Conservation (phyloP, 768 basidiomycete genomes). For the Peribolospora kevripleyi region DNA sequence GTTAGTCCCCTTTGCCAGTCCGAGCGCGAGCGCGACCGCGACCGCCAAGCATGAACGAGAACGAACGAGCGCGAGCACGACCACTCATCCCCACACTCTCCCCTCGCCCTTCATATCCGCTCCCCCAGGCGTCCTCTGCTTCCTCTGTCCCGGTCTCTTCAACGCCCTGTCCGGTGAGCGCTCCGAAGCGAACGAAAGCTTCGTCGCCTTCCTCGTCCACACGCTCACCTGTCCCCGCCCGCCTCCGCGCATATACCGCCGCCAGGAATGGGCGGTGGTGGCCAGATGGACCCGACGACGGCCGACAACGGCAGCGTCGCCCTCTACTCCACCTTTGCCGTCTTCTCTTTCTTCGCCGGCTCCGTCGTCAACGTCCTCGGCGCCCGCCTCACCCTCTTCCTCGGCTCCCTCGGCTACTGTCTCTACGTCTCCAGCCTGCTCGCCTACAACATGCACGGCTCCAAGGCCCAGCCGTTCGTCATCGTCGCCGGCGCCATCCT, state of each 20-base stretch:
- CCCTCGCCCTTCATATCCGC: not conserved
- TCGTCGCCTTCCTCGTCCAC: not conserved
- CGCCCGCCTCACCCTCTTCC: conserved; percentile 41
- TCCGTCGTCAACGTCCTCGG: conserved; percentile 62
- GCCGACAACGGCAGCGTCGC: conserved; percentile 32
- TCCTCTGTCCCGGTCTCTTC: not conserved
- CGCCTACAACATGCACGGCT: conserved; percentile 39
- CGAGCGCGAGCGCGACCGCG: too few relatives aligned
- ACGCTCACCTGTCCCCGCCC: not conserved
- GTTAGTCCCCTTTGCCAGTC: too few relatives aligned
- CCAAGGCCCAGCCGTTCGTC: conserved; percentile 35
- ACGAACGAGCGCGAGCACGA: too few relatives aligned
- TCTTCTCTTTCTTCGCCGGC: conserved; percentile 39
- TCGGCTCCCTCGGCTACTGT: conserved; percentile 53
- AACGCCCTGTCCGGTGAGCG: not conserved
- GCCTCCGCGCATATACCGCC: not conserved
- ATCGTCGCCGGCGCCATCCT: conserved; percentile 32
- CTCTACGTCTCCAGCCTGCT: conserved; percentile 41
- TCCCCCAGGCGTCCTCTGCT: not conserved
- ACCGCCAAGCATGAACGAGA: too few relatives aligned
- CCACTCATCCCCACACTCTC: conserved; percentile 1
- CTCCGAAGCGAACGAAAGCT: not conserved
- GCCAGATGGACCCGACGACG: conserved; percentile 40
- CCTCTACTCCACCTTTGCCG: conserved; percentile 36
- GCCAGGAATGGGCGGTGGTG: conserved; percentile 44